Percentiles rank a stretch among this genome's conserved stretches.
Evolutionary conservation across 2,329 filamentous ascomycete species (phyloP).

Genomic region (Meredithiella fracta): DNA sequence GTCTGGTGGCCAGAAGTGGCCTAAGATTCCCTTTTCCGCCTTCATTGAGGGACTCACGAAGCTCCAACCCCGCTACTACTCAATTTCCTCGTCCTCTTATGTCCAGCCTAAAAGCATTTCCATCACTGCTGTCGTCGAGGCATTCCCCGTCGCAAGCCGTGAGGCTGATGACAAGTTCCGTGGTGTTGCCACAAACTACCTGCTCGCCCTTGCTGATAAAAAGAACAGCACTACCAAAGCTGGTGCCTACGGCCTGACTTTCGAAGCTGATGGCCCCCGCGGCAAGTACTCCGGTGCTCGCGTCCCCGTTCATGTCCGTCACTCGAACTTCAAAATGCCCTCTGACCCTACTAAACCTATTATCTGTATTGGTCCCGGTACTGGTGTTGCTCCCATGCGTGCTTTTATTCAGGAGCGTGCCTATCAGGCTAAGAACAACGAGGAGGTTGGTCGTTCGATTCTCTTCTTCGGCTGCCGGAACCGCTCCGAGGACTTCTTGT

Average conservation of each 20-base stretch:
- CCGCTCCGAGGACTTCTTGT: constrained; percentile 77
- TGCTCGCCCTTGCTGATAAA: constrained; percentile 88
- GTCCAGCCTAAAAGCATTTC: constrained; percentile 92
- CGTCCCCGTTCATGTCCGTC: constrained; percentile 85
- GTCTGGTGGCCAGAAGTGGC: constrained; percentile 60
- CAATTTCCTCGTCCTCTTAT: constrained; percentile 89
- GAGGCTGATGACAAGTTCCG: constrained; percentile 56
- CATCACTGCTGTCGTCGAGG: constrained; percentile 88
- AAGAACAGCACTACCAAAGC: constrained; percentile 77
- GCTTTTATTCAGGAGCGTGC: constrained; percentile 89
- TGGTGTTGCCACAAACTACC: constrained; percentile 93
- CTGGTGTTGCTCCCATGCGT: constrained; percentile 90
- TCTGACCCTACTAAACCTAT: constrained; percentile 87
- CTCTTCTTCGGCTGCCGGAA: constrained; percentile 94
- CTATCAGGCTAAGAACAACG: constrained; percentile 61
- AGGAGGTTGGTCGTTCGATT: constrained; percentile 70
- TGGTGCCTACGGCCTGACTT: constrained; percentile 68
- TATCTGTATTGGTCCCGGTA: constrained; percentile 92
- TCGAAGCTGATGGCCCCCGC: constrained; percentile 72
- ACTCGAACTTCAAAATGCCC: constrained; percentile 98
- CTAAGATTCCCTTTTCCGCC: constrained; percentile 77
- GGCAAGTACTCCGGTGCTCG: constrained; percentile 96
- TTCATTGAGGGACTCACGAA: constrained; percentile 89
- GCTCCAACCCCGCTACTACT: constrained; percentile 96
- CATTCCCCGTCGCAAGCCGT: constrained; percentile 58